Evolutionary conservation across 495 filamentous ascomycete species (phyloP), one percentile per base, ranked within the genome.

Genomic region (Thermothielavioides terrestris): DNA sequence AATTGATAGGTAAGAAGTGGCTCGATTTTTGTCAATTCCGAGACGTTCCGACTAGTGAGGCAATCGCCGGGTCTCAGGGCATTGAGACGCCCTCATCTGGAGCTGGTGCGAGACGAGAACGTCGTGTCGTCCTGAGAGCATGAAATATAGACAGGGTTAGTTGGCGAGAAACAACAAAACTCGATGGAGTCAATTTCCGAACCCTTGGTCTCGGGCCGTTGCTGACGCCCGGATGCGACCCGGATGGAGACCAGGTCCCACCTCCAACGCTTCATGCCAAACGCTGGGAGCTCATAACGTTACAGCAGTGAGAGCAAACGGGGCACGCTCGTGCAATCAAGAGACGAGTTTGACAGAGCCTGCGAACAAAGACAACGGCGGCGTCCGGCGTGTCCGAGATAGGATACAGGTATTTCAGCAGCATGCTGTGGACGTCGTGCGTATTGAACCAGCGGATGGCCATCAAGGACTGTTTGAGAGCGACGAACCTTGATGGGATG

Each of bases 121-220:
- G 27, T 20, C 20, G 7, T 12, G 2, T 5, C 12, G 23, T 17
- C 20, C 43, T 8, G 8, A 17, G 34, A 51, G 21, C 21, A 30
- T 43, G 38, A 44, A 44, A 15, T 21, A 35, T 38, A 23, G 20
- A 42, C 38, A 36, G 17, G 26, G 37, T 37, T 36, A 39, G 43
- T n/a, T n/a, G n/a, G n/a, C n/a, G n/a, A n/a, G n/a, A n/a, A n/a
- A n/a, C 32, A 47, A 50, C 34, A 42, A 45, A 41, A 54, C 21
- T 39, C 32, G 38, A 58, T 46, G 51, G 30, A 36, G 32, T 52
- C 55, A 58, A 58, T 58, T 58, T 58, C 55, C 55, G 55, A 54
- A 52, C 51, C 51, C 55, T 58, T 52, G 55, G 55, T 52, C 48
- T 54, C 51, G 55, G 55, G 51, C 55, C 51, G 44, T 44, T 38